Conservation (phyloP, 208 protist genomes). For the Herpetomonas samuelpessoai region DNA sequence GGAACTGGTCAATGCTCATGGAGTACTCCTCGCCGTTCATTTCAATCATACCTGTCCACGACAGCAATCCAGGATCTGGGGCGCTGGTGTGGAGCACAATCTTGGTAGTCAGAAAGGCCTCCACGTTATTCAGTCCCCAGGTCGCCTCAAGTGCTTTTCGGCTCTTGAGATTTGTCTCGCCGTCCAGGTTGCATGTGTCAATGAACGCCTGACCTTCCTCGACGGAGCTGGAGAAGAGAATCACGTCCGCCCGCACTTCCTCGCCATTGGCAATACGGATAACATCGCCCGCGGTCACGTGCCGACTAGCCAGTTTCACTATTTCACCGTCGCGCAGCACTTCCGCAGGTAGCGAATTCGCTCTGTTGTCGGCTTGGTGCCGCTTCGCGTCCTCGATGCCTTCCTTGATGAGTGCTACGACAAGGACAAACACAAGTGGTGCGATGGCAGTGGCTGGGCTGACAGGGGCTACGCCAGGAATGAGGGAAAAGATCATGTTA, state of each 20-base stretch:
- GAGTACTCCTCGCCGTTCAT: conserved; percentile 46
- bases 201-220: conserved; percentile 87
- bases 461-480: conserved; percentile 90
- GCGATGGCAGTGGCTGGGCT: conserved; percentile 86
- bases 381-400: conserved; percentile 87
- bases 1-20: conserved; percentile 79
- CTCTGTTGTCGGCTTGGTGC: conserved; percentile 69
- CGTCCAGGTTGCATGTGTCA: conserved; percentile 92
- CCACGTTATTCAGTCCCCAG: conserved; percentile 36
- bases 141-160: conserved; percentile 73
- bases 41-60: conserved; percentile 72
- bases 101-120: conserved; percentile 18
- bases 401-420: conserved; percentile 89
- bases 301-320: conserved; percentile 41
- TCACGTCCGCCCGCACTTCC: conserved; percentile 85
- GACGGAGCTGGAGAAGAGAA: conserved; percentile 71
- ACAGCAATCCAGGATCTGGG: conserved; percentile 69
- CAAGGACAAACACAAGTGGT: conserved; percentile 90
- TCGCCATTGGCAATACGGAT: conserved; percentile 75
- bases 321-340: conserved; percentile 54
- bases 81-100: conserved; percentile 51
- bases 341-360: conserved; percentile 66
- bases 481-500: conserved; percentile 88
- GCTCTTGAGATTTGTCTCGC: conserved; percentile 87
- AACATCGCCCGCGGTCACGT: conserved; percentile 80